Base-by-base conservation (phyloP, 2,329 filamentous ascomycete species). In the Sclerotinia subarctica region DNA sequence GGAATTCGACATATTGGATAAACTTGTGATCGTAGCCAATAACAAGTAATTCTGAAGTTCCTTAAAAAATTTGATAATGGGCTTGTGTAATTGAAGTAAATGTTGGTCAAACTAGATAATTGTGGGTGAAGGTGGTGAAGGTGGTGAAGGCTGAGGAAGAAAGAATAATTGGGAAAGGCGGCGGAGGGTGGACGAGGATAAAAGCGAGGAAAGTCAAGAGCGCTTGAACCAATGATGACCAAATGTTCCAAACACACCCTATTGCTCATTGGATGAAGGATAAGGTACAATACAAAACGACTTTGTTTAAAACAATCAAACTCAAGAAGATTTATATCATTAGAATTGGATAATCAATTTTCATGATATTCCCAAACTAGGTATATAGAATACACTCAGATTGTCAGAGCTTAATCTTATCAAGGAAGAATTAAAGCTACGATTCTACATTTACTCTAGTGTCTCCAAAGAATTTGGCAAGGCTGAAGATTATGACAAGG, bases 1-100 rank as follows among this genome's bases (percentile, higher is more conserved):
- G 58, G 81, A 78, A 54, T 67, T 67, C 49, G 65, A 67, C 65
- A 67, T 67, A 21, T 76, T 76, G 76, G 57, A 68, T 70, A 69
- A 64, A 49, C 38, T 66, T 56, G 2, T 35, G 17, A 56, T 56
- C 35, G 68, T 46, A 13, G 15, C 52, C 66, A 68, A 26, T 53
- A n/a, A 8, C n/a, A 46, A 35, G 26, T n/a, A 58, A 38, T 5
- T 38, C 2, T 24, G 32, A 19, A 44, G 24, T 24, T 32, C 13
- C 8, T 17, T 21, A 21, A 5, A 35, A 49, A 26, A 35, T 38
- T 21, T 6, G 17, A 7, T 49, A 21, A 21, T 66, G 29, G 21
- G 24, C 32, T 38, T 42, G n/a, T n/a, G 10, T 24, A 44, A 15
- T 32, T 64, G 42, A 46, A 58, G 29, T 13, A 58, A 6, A 66